A percentile compares a stretch with the other conserved stretches of the same genome.
phyloP scores from a whole-genome alignment of 2,329 filamentous ascomycete species.

The Botrytis paeoniae region DNA sequence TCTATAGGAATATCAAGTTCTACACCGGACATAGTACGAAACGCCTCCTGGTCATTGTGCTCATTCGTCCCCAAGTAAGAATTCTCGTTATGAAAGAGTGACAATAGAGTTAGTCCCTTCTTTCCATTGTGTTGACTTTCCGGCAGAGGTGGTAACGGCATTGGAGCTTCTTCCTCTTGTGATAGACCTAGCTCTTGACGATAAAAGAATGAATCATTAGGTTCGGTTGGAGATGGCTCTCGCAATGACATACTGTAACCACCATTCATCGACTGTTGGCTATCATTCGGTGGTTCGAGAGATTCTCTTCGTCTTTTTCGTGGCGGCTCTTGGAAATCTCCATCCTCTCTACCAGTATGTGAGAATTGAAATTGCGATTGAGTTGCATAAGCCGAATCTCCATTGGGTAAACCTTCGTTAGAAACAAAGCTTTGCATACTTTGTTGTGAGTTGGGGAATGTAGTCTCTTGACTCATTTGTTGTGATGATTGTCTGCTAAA shows the following conservation, averaged over 20 bases:
- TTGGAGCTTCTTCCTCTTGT: slow-evolving; percentile 51
- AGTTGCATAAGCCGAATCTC: slow-evolving; percentile 68
- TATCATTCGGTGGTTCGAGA: slow-evolving; percentile 49
- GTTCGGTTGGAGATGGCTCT: slow-evolving; percentile 70
- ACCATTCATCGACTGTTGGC: slow-evolving; percentile 32
- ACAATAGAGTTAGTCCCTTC: slow-evolving; percentile 70
- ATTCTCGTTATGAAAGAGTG: slow-evolving; percentile 71
- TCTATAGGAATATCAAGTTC: slow-evolving; percentile 95
- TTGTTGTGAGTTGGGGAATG: slow-evolving; percentile 78
- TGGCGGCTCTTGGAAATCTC: slow-evolving; percentile 69
- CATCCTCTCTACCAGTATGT: slow-evolving; percentile 41
- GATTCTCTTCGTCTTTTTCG: slow-evolving; percentile 67
- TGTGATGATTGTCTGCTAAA: slow-evolving; percentile 72
- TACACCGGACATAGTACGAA: slow-evolving; percentile 69
- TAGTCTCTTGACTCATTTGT: slow-evolving; percentile 61
- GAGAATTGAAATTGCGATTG: slow-evolving; percentile 42
- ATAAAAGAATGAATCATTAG: slow-evolving; percentile 75
- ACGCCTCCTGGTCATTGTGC: slow-evolving; percentile 69
- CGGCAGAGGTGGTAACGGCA: slow-evolving; percentile 63
- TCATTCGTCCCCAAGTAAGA: slow-evolving; percentile 54
- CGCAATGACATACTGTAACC: slow-evolving; percentile 54
- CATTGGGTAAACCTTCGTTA: slow-evolving; percentile 66
- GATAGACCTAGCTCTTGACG: slow-evolving; percentile 40
- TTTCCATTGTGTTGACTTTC: slow-evolving; percentile 64
- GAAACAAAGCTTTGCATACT: slow-evolving; percentile 70